Percentiles rank a stretch among this genome's conserved stretches.
These are phyloP conservation scores for Colletotrichum lentis DNA, from an alignment of 2,329 filamentous ascomycete genomes.

Conservation along the genomic window DNA sequence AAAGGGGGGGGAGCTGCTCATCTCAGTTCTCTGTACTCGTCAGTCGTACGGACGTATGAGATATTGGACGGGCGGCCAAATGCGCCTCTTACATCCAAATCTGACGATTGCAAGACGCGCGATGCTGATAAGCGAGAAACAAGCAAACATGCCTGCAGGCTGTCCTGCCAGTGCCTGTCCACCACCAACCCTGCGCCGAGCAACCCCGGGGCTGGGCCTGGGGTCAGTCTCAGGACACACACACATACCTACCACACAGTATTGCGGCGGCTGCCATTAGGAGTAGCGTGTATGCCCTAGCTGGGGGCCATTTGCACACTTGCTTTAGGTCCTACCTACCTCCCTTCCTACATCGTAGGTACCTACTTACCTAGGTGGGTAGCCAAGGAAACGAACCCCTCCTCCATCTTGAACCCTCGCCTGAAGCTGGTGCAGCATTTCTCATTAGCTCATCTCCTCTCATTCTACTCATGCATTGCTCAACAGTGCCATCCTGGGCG, in stretches of 20 bases:
- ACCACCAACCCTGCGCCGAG: not conserved
- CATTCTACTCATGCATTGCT: not conserved
- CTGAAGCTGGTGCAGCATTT: constrained; percentile 9
- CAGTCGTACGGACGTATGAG: constrained; percentile 28
- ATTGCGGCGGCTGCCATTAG: no score
- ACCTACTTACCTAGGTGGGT: no score
- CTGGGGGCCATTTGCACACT: no score
- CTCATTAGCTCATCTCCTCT: not conserved
- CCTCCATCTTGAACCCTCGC: constrained; percentile 6
- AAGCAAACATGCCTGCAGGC: constrained; percentile 9
- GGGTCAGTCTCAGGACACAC: not conserved
- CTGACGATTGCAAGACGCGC: constrained; percentile 17
- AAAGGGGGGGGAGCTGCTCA: not conserved
- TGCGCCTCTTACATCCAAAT: constrained; percentile 4
- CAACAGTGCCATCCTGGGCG: not conserved
- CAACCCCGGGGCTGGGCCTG: constrained; percentile 2
- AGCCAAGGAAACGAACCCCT: not conserved
- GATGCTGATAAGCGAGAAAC: constrained; percentile 12
- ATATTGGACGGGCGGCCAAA: constrained; percentile 6
- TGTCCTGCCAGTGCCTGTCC: not conserved
- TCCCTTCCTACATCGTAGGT: no score
- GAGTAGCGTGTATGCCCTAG: no score
- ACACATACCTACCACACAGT: no score
- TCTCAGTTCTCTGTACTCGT: no score
- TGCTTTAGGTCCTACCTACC: no score